Conservation (phyloP, 2,329 filamentous ascomycete species). For the Ophiocordyceps robertsii region DNA sequence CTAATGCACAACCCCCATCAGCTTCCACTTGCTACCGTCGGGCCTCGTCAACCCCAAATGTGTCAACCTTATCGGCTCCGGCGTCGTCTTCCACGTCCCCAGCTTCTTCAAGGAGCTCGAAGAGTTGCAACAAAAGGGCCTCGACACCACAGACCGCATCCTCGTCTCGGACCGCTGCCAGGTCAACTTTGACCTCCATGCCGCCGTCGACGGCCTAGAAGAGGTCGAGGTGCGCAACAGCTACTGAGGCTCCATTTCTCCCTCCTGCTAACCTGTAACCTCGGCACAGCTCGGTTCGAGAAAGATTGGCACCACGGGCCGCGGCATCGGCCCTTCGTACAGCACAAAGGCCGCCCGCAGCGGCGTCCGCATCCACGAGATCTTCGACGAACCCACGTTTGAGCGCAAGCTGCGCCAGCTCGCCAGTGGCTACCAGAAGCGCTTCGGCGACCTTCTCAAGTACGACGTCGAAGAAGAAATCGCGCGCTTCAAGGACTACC, state of each 20-base stretch:
- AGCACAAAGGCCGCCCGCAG: conserved; percentile 29
- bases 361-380: conserved; percentile 52
- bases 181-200: conserved; percentile 52
- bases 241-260: no score
- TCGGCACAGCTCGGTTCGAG: conserved; percentile 1
- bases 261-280: not conserved
- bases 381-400: conserved; percentile 54
- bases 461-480: conserved; percentile 61
- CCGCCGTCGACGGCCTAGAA: conserved; percentile 56
- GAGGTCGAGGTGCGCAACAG: conserved; percentile 32
- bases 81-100: conserved; percentile 46
- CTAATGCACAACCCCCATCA: conserved; percentile 16
- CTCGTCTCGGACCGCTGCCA: conserved; percentile 51
- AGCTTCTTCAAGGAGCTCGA: conserved; percentile 28
- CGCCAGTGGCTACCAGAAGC: conserved; percentile 46
- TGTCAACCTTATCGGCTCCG: conserved; percentile 62
- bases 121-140: conserved; percentile 20
- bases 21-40: conserved; percentile 51
- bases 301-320: conserved; percentile 23
- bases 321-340: conserved; percentile 13
- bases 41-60: conserved; percentile 58
- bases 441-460: conserved; percentile 52
- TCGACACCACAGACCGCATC: conserved; percentile 29
- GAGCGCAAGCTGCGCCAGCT: conserved; percentile 51
- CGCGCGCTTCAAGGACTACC: conserved; percentile 43